Conservation (phyloP, 257 asterid species). For the Solanum pennellii region DNA sequence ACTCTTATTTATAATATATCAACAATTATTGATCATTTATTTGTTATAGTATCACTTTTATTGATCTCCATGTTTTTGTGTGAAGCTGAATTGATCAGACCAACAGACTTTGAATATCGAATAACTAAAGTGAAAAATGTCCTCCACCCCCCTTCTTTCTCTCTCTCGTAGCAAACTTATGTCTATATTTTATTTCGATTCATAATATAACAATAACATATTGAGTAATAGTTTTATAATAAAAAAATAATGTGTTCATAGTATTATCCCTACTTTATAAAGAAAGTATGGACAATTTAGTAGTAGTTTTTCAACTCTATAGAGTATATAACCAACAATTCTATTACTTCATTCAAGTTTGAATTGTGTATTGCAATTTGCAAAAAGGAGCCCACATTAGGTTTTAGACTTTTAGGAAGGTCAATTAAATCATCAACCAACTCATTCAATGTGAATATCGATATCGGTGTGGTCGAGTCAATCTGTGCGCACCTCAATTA, state of each 20-base stretch:
- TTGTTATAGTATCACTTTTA: background rate
- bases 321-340: background rate
- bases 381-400: background rate
- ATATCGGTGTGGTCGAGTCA: background rate
- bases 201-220: background rate
- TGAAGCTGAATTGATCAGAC: background rate
- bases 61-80: background rate
- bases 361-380: background rate
- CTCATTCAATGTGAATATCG: background rate
- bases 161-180: background rate
- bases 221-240: background rate
- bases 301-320: background rate
- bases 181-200: background rate
- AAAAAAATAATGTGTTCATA: background rate
- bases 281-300: no score
- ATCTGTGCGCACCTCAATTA: background rate
- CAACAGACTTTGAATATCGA: background rate
- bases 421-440: background rate
- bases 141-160: no score
- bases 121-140: background rate
- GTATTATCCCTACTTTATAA: background rate
- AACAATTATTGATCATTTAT: no score
- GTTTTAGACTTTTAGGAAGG: background rate
- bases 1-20: no score
- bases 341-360: background rate